These are phyloP conservation scores for Serendipita vermifera DNA, from an alignment of 768 basidiomycete genomes.

Conservation along the genomic window DNA sequence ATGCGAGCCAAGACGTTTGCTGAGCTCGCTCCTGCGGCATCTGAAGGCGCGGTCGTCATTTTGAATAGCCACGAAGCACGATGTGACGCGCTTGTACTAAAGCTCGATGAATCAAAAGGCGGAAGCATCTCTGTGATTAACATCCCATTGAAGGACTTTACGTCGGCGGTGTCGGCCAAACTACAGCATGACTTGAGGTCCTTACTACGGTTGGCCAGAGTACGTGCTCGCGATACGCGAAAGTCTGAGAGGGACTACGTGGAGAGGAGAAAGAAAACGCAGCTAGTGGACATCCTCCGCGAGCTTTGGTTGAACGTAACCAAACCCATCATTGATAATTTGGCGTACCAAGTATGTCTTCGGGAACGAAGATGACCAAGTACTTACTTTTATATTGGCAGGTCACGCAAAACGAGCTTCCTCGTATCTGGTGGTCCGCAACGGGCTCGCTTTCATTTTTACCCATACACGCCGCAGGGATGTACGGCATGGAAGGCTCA, in stretches of 20 bases:
- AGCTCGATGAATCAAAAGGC: neutral
- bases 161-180: neutral
- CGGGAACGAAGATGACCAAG: neutral
- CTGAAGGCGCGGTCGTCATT: slow-evolving; percentile 17
- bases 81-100: slow-evolving; percentile 16
- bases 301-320: neutral
- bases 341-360: slow-evolving; percentile 3
- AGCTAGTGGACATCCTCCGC: neutral
- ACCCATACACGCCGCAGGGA: slow-evolving; percentile 31
- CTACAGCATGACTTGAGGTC: neutral
- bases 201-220: too few species aligned
- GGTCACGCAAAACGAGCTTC: neutral
- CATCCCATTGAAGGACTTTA: neutral
- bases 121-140: neutral
- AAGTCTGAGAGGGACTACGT: neutral
- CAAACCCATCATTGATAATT: neutral
- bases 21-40: slow-evolving; percentile 15
- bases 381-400: neutral
- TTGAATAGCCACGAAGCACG: slow-evolving; percentile 14
- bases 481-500: slow-evolving; percentile 17
- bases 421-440: slow-evolving; percentile 24
- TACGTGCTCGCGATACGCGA: neutral
- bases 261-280: neutral
- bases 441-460: slow-evolving; percentile 26
- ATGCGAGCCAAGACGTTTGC: slow-evolving; percentile 14